These are phyloP conservation scores for Erysimum cheiri DNA, from an alignment of 441 rosid genomes.

Conservation along the genomic window DNA sequence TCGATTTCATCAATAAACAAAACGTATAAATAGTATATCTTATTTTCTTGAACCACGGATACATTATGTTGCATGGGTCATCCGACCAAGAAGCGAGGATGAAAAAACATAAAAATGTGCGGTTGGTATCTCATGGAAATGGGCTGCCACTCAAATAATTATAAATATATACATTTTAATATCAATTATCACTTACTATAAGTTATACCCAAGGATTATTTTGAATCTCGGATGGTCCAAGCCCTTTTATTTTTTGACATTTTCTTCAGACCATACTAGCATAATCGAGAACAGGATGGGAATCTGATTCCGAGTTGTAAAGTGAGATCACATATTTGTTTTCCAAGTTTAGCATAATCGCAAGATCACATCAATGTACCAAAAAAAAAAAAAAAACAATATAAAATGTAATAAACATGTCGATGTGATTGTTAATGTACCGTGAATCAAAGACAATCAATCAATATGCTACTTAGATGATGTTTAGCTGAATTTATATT, in stretches of 20 bases:
- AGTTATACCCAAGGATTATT: neutral
- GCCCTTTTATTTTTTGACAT: neutral
- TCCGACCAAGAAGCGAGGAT: constrained; percentile 21
- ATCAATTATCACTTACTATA: neutral
- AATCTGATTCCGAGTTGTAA: neutral
- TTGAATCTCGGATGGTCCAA: constrained; percentile 16
- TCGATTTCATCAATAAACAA: neutral
- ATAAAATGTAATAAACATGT: neutral
- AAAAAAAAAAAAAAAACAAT: neutral
- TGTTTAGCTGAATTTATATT: no score
- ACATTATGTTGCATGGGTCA: constrained; percentile 38
- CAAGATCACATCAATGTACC: neutral
- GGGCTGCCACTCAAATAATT: constrained; percentile 28
- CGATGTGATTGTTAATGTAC: no score
- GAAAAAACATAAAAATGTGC: constrained; percentile 19
- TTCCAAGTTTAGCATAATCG: neutral
- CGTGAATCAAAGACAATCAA: no score
- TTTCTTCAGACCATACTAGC: neutral
- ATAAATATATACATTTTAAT: neutral
- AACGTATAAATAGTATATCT: neutral
- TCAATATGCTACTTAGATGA: no score
- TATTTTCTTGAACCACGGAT: neutral
- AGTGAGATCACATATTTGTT: neutral
- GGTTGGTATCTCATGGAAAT: constrained; percentile 28
- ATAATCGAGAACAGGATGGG: neutral